Conservation (phyloP, 371 early-diverging fungal genomes). For the Umbelopsis sp. region DNA sequence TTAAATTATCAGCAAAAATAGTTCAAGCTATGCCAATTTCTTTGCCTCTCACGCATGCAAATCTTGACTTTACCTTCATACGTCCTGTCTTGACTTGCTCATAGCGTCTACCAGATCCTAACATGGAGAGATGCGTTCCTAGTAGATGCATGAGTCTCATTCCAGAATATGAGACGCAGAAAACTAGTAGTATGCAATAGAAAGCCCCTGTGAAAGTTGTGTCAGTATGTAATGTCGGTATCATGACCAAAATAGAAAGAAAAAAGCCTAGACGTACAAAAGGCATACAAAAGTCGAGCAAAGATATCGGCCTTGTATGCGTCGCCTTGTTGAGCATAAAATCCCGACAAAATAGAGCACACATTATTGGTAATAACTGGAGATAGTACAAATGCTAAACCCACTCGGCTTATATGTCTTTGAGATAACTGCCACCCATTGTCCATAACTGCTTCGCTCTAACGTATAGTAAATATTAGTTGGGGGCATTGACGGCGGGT, state of each 20-base stretch:
- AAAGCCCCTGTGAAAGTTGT: not conserved
- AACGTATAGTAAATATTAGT: not conserved
- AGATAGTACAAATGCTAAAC: slow-evolving; percentile 24
- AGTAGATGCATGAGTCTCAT: slow-evolving; percentile 31
- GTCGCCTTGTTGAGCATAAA: slow-evolving; percentile 35
- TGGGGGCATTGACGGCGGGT: not conserved
- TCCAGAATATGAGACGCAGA: slow-evolving; percentile 30
- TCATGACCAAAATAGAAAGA: not conserved
- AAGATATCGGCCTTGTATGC: slow-evolving; percentile 27
- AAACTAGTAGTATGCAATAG: slow-evolving; percentile 24
- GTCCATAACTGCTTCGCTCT: slow-evolving; percentile 35
- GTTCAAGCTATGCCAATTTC: no score
- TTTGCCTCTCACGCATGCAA: not conserved
- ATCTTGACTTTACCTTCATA: slow-evolving; percentile 28
- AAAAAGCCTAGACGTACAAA: slow-evolving; percentile 23
- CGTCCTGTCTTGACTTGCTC: slow-evolving; percentile 32
- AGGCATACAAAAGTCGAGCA: slow-evolving; percentile 30
- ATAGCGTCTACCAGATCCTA: slow-evolving; percentile 28
- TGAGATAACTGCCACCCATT: slow-evolving; percentile 30
- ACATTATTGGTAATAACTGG: slow-evolving; percentile 46
- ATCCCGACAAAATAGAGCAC: slow-evolving; percentile 32
- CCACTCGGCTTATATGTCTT: slow-evolving; percentile 28
- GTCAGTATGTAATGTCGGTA: no score
- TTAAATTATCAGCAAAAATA: not conserved
- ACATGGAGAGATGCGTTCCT: slow-evolving; percentile 27